Conservation (phyloP, 306 rosid species). For the Cucumis cinereus region DNA sequence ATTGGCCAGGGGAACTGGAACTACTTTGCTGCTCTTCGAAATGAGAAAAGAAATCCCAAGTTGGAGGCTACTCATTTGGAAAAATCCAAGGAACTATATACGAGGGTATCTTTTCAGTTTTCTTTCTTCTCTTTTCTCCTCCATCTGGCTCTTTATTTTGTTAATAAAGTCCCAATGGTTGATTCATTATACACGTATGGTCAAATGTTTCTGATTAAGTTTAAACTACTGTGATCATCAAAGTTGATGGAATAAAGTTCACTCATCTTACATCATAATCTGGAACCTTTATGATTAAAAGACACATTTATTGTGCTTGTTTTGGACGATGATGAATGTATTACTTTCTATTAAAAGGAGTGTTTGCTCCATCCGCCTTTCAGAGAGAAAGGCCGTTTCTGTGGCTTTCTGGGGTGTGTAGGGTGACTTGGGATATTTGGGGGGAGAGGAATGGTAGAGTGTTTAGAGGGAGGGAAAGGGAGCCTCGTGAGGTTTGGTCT, state of each 20-base stretch:
- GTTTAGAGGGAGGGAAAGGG: too few relatives aligned
- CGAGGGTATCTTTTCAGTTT: slow-evolving; percentile 33
- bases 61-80: slow-evolving; percentile 98
- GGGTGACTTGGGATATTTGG: too few relatives aligned
- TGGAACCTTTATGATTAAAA: neutral
- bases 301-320: neutral
- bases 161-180: neutral
- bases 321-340: neutral
- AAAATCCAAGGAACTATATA: slow-evolving; percentile 89
- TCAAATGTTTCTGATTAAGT: neutral
- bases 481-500: too few relatives aligned
- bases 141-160: slow-evolving; percentile 7
- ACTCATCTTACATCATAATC: neutral
- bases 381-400: too few relatives aligned
- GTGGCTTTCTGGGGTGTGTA: too few relatives aligned
- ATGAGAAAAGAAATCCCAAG: slow-evolving; percentile 95
- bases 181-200: neutral
- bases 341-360: neutral
- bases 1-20: slow-evolving; percentile 91
- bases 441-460: too few relatives aligned
- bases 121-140: slow-evolving; percentile 8
- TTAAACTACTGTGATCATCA: neutral
- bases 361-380: neutral
- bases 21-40: slow-evolving; percentile 96
- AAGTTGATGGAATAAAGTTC: neutral